Evolutionary conservation across 2,329 filamentous ascomycete species (phyloP).

Genomic region (Colletotrichum sp.): DNA sequence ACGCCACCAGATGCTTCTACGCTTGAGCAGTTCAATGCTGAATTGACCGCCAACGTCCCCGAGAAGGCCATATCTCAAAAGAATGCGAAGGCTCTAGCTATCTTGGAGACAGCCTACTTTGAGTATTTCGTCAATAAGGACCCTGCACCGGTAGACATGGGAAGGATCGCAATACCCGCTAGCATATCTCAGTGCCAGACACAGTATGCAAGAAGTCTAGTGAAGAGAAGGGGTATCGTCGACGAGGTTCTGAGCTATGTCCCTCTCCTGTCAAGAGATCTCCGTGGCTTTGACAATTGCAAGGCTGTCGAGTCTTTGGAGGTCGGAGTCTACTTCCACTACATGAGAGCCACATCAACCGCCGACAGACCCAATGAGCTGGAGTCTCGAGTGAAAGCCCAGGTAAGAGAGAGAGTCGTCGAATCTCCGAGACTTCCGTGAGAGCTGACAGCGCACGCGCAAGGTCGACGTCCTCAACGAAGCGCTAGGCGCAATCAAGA

Average conservation of each 20-base stretch:
- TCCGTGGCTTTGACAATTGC: neutral
- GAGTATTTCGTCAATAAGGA: slow-evolving; percentile 12
- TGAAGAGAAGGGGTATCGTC: neutral
- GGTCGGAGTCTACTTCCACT: slow-evolving; percentile 14
- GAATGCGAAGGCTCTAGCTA: neutral
- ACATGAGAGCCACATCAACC: neutral
- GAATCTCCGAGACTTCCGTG: neutral
- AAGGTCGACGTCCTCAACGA: slow-evolving; percentile 6
- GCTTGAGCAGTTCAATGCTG: neutral
- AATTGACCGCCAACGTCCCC: slow-evolving; percentile 5
- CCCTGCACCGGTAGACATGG: slow-evolving; percentile 3
- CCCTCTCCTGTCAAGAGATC: neutral
- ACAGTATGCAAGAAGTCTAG: neutral
- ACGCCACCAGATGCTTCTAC: slow-evolving; percentile 5
- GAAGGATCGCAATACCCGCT: neutral
- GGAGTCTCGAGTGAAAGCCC: neutral
- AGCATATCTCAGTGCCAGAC: neutral
- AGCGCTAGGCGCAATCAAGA: slow-evolving; percentile 1
- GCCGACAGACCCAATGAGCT: slow-evolving; percentile 1
- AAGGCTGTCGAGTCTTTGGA: slow-evolving; percentile 1
- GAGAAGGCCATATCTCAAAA: neutral
- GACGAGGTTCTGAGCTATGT: neutral
- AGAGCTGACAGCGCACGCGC: neutral
- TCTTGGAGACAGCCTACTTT: slow-evolving; percentile 15
- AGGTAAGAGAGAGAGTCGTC: neutral